phyloP scores from a whole-genome alignment of 768 basidiomycete species.

The Wakefieldia striispora region DNA sequence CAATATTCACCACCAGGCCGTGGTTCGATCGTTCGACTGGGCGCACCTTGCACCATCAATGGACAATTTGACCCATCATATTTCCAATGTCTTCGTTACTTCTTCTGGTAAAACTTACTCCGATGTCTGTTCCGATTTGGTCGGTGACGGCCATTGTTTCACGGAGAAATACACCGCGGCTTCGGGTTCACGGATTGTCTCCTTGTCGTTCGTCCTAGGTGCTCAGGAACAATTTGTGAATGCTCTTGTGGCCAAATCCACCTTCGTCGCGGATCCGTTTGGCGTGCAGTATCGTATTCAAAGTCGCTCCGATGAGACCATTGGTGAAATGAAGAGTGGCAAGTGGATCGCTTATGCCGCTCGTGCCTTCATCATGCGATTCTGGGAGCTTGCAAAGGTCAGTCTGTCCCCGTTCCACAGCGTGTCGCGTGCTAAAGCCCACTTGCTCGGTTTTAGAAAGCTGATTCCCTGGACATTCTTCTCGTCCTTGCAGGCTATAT shows the following conservation, averaged over 20 bases:
- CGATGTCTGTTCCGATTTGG: constrained; percentile 48
- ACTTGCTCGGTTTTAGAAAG: constrained; percentile 54
- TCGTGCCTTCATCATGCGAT: constrained; percentile 69
- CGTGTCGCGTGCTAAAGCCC: constrained; percentile 1
- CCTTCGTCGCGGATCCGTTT: constrained; percentile 34
- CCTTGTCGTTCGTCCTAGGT: constrained; percentile 51
- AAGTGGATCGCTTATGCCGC: constrained; percentile 91
- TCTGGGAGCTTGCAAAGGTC: constrained; percentile 84
- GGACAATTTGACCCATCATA: constrained; percentile 48
- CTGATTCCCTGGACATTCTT: constrained; percentile 93
- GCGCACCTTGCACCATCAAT: constrained; percentile 43
- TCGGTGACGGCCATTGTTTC: constrained; percentile 37
- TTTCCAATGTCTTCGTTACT: constrained; percentile 40
- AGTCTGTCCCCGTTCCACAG: constrained; percentile 19
- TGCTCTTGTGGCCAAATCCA: constrained; percentile 32
- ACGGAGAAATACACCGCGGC: constrained; percentile 34
- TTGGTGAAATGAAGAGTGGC: constrained; percentile 74
- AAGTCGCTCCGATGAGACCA: constrained; percentile 42
- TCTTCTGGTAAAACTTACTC: constrained; percentile 47
- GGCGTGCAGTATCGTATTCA: constrained; percentile 54
- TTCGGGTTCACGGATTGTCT: constrained; percentile 42
- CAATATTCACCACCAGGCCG: constrained; percentile 20
- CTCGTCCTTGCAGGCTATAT: constrained; percentile 92
- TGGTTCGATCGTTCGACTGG: constrained; percentile 33
- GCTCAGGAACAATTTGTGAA: constrained; percentile 50